phyloP scores from a whole-genome alignment of 345 rosid genomes.

The Ricinus communis region DNA sequence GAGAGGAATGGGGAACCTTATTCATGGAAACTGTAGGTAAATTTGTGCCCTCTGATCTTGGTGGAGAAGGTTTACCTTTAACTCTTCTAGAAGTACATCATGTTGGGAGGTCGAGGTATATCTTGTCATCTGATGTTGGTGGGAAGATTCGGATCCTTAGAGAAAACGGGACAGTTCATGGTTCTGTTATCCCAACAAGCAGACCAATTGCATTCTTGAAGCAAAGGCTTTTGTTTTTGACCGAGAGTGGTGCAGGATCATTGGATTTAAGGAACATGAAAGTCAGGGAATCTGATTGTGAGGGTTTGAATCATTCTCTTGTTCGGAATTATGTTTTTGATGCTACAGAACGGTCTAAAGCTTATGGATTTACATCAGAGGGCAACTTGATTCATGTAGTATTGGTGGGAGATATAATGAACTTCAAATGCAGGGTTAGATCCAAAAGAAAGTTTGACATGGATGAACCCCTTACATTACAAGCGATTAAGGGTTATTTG shows the following conservation, averaged over 20 bases:
- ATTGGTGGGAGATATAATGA: conserved; percentile 75
- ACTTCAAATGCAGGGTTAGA: conserved; percentile 91
- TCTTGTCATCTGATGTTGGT: conserved; percentile 58
- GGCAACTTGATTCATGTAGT: conserved; percentile 80
- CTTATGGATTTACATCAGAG: conserved; percentile 81
- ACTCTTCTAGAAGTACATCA: conserved; percentile 79
- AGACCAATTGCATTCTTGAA: conserved; percentile 80
- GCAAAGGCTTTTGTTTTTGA: conserved; percentile 91
- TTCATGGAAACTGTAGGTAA: conserved; percentile 57
- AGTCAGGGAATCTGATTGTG: conserved; percentile 79
- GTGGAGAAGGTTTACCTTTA: conserved; percentile 44
- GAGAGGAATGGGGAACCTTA: conserved; percentile 64
- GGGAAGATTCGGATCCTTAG: conserved; percentile 66
- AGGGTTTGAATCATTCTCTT: conserved; percentile 71
- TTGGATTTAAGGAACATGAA: conserved; percentile 86
- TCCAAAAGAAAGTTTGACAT: conserved; percentile 69
- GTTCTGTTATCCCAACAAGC: conserved; percentile 58
- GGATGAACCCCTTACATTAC: conserved; percentile 67
- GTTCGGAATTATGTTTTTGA: conserved; percentile 68
- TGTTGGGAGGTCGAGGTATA: conserved; percentile 76
- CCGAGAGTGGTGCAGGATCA: conserved; percentile 91
- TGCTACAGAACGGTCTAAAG: conserved; percentile 82
- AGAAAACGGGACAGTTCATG: conserved; percentile 69
- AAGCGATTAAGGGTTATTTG: conserved; percentile 84
- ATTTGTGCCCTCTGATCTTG: conserved; percentile 35